Evolutionary conservation across 257 asterid species (phyloP).

Genomic region (Nicotiana obtusifolia): DNA sequence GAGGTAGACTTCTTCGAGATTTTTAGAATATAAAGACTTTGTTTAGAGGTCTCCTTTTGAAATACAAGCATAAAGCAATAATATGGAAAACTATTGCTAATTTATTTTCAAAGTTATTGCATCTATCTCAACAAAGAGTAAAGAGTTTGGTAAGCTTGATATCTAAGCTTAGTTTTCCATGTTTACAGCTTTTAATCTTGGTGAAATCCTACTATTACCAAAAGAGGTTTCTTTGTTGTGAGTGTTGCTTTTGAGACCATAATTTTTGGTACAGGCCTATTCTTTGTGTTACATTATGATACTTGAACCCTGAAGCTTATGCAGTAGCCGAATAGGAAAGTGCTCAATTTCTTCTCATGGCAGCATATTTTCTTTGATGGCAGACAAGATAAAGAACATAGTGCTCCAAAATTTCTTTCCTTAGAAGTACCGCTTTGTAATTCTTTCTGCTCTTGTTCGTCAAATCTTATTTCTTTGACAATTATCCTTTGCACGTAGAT

Average conservation of each 20-base stretch:
- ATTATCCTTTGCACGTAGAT: not conserved
- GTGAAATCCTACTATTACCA: not conserved
- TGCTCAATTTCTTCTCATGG: not conserved
- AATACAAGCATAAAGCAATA: not conserved
- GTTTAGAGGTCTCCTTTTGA: not conserved
- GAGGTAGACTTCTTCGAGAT: not conserved
- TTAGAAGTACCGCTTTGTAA: not conserved
- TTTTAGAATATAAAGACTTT: not conserved
- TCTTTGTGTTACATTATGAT: not conserved
- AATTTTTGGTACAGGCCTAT: not conserved
- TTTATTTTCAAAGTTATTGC: not conserved
- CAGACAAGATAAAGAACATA: not conserved
- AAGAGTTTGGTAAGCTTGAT: conserved; percentile 2
- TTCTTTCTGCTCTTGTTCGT: not conserved
- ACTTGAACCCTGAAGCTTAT: not conserved
- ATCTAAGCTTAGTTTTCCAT: not conserved
- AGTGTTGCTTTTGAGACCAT: not conserved
- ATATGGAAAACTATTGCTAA: not conserved
- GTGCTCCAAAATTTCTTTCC: not conserved
- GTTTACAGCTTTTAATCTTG: not conserved
- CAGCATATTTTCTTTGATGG: not conserved
- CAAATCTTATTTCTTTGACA: not conserved
- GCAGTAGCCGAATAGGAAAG: not conserved
- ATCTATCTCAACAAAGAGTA: conserved; percentile 8
- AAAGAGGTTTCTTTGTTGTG: not conserved